phyloP scores from a whole-genome alignment of 192 early-diverging fungal genomes.

The Coemansia sp. region DNA sequence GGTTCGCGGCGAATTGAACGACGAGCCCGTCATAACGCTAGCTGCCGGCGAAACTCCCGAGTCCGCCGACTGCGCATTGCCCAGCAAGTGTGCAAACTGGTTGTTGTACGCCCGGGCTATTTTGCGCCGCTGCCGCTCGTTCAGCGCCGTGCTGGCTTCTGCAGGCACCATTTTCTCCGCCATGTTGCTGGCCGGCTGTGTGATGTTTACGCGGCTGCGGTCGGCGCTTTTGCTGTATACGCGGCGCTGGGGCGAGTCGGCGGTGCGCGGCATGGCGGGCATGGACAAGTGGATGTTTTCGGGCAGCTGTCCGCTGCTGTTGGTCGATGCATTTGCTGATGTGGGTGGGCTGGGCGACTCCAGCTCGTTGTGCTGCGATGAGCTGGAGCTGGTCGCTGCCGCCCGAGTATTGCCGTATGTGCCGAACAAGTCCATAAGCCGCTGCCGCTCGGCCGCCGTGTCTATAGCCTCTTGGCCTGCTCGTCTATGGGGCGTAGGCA shows the following conservation, averaged over 20 bases:
- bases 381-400: constrained; percentile 34
- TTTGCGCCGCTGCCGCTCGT: constrained; percentile 14
- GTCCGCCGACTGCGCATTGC: constrained; percentile 13
- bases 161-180: not conserved
- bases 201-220: constrained; percentile 31
- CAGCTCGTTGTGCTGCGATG: constrained; percentile 39
- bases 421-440: constrained; percentile 31
- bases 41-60: constrained; percentile 24
- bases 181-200: constrained; percentile 5
- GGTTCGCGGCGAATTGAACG: constrained; percentile 48
- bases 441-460: constrained; percentile 20
- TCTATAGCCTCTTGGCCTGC: constrained; percentile 2
- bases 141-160: not conserved
- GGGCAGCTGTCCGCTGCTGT: constrained; percentile 40
- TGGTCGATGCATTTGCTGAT: constrained; percentile 34
- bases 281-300: constrained; percentile 45
- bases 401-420: constrained; percentile 3
- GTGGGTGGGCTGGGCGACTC: constrained; percentile 47
- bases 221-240: constrained; percentile 30
- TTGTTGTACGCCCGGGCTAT: constrained; percentile 37
- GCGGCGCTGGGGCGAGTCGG: not conserved
- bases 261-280: constrained; percentile 24
- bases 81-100: constrained; percentile 42
- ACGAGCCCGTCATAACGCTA: constrained; percentile 31
- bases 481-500: constrained; percentile 9